Evolutionary conservation across 371 early-diverging fungal species (phyloP).

Genomic region (Paraphysoderma sedebokerense): DNA sequence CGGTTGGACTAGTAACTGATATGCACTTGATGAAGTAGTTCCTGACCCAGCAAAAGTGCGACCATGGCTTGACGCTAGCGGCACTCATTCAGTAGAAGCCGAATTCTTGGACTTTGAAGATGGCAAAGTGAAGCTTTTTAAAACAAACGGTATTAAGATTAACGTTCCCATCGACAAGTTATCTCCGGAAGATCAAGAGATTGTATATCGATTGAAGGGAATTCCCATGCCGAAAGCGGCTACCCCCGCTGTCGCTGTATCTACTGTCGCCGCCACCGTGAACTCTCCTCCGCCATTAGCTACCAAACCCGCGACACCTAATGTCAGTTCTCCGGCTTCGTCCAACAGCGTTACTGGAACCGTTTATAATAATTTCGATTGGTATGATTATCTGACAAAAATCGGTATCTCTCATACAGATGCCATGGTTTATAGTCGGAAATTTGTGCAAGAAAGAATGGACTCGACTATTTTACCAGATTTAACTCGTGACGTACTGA

Average conservation of each 20-base stretch:
- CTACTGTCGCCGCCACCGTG: conserved; percentile 1
- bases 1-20: too few species aligned
- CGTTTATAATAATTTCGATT: conserved; percentile 44
- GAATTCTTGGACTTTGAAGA: conserved; percentile 54
- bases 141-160: conserved; percentile 84
- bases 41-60: conserved; percentile 47
- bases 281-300: neutral
- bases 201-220: conserved; percentile 8
- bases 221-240: neutral
- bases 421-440: conserved; percentile 53
- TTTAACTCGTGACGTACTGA: conserved; percentile 51
- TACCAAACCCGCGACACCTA: conserved; percentile 1
- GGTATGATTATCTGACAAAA: conserved; percentile 73
- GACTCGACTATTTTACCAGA: conserved; percentile 55
- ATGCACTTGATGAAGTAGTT: conserved; percentile 3
- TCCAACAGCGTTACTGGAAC: neutral
- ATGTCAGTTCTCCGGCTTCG: conserved; percentile 4
- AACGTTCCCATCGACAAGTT: conserved; percentile 81
- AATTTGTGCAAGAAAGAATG: conserved; percentile 65
- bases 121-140: conserved; percentile 76
- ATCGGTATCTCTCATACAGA: conserved; percentile 52
- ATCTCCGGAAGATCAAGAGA: conserved; percentile 44
- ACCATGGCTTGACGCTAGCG: conserved; percentile 84
- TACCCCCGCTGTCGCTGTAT: neutral
- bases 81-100: conserved; percentile 80